Evolutionary conservation across 2,329 filamentous ascomycete genomes (phyloP).

Genomic region (Botrytis cinerea): DNA sequence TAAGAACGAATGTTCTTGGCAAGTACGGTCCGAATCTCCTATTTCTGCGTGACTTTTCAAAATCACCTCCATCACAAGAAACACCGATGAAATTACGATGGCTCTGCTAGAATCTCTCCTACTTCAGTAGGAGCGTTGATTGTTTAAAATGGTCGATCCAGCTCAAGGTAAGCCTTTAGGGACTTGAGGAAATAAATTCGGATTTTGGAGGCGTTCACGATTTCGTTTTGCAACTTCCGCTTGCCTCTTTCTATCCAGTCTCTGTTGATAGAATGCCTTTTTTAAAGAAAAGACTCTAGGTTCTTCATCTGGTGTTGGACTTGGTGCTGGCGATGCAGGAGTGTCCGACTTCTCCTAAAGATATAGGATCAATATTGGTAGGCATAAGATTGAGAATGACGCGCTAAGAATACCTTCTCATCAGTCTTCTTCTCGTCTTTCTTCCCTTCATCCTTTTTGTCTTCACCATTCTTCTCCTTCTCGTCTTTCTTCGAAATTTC

Average conservation of each 20-base stretch:
- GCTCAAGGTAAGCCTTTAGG: slow-evolving; percentile 60
- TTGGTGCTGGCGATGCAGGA: slow-evolving; percentile 14
- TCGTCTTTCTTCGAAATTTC: slow-evolving; percentile 58
- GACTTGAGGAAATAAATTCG: slow-evolving; percentile 80
- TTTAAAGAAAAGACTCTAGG: slow-evolving; percentile 82
- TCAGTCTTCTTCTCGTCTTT: slow-evolving; percentile 48
- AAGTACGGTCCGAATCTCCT: not conserved
- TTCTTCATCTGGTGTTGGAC: slow-evolving; percentile 50
- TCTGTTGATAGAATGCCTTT: slow-evolving; percentile 85
- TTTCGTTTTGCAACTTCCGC: slow-evolving; percentile 79
- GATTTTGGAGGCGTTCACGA: slow-evolving; percentile 75
- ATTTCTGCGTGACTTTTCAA: not conserved
- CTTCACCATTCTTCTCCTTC: slow-evolving; percentile 49
- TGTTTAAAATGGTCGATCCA: slow-evolving; percentile 22
- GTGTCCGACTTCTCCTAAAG: slow-evolving; percentile 37
- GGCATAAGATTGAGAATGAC: not conserved
- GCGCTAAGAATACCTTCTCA: slow-evolving; percentile 42
- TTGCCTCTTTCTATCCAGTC: slow-evolving; percentile 75
- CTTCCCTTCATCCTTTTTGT: slow-evolving; percentile 46
- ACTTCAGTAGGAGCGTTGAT: not conserved
- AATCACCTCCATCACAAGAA: not conserved
- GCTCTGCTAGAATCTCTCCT: not conserved
- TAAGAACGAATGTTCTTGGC: slow-evolving; percentile 4
- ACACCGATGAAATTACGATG: not conserved
- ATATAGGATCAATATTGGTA: slow-evolving; percentile 24